phyloP scores from a whole-genome alignment of 257 asterid genomes.

The Penstemon davidsonii region DNA sequence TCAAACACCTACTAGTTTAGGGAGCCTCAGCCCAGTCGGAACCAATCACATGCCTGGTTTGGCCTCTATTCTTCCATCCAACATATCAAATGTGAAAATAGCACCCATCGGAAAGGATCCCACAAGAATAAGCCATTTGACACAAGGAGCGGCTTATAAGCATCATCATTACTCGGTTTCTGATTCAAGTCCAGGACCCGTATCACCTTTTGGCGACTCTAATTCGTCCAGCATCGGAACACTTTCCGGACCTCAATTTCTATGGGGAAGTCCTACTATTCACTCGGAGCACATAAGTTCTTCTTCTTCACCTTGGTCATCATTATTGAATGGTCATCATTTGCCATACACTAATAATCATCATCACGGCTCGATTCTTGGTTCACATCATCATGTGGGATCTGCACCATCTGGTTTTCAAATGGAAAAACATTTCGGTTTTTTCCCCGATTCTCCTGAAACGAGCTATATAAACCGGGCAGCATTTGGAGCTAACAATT shows the following conservation, averaged over 20 bases:
- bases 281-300: conserved; percentile 50
- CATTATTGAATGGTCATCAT: conserved; percentile 52
- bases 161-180: conserved; percentile 49
- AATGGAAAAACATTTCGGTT: conserved; percentile 72
- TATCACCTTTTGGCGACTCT: conserved; percentile 58
- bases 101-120: conserved; percentile 89
- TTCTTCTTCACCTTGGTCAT: conserved; percentile 61
- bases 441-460: conserved; percentile 83
- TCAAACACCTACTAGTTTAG: conserved; percentile 47
- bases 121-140: conserved; percentile 43
- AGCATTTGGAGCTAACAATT: conserved; percentile 49
- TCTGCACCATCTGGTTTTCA: conserved; percentile 94
- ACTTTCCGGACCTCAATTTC: conserved; percentile 92
- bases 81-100: conserved; percentile 64
- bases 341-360: conserved; percentile 53
- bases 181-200: conserved; percentile 57
- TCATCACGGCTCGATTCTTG: conserved; percentile 41
- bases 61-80: conserved; percentile 79
- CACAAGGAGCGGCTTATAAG: conserved; percentile 37
- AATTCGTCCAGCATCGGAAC: conserved; percentile 73
- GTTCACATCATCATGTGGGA: conserved; percentile 73
- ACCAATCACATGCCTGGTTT: conserved; percentile 65
- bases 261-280: conserved; percentile 90
- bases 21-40: conserved; percentile 60
- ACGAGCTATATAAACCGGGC: conserved; percentile 56